Evolutionary conservation across 768 basidiomycete species (phyloP).

Genomic region (Arthromyces matolae): DNA sequence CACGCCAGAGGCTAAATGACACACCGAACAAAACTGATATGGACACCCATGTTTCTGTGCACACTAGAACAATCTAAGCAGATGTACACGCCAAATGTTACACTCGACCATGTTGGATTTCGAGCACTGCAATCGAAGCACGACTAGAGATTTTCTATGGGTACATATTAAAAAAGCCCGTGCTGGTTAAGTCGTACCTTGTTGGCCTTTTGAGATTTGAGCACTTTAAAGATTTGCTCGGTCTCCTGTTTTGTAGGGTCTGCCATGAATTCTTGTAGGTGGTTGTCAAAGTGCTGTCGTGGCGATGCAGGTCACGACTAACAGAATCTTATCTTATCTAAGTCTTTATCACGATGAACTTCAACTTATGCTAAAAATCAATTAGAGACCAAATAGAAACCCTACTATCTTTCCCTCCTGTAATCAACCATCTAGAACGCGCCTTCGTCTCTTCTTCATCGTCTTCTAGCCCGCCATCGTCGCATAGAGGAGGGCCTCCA

Average conservation of each 20-base stretch:
- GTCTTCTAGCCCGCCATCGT: constrained; percentile 29
- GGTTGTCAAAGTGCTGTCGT: constrained; percentile 27
- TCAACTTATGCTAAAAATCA: too few relatives aligned
- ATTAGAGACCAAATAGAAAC: constrained; percentile 72
- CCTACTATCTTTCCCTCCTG: constrained; percentile 63
- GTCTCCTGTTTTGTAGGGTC: constrained; percentile 86
- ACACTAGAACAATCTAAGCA: constrained; percentile 95
- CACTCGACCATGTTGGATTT: constrained; percentile 97
- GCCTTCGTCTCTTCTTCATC: constrained; percentile 54
- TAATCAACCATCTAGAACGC: constrained; percentile 59
- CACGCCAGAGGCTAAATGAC: constrained; percentile 20
- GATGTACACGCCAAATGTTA: constrained; percentile 95
- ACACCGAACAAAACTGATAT: constrained; percentile 94
- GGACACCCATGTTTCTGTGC: constrained; percentile 96
- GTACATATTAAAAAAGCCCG: background rate
- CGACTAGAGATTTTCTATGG: constrained; percentile 23
- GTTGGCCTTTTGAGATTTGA: constrained; percentile 85
- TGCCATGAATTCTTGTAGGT: constrained; percentile 42
- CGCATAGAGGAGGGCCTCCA: constrained; percentile 21
- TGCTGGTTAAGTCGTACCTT: constrained; percentile 62
- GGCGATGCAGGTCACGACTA: constrained; percentile 18
- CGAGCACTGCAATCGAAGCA: constrained; percentile 96
- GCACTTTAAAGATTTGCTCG: constrained; percentile 77
- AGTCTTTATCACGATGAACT: too few relatives aligned
- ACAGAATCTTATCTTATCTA: constrained; percentile 15